Conservation (phyloP, 176 grass and related monocot species). For the Musa acuminata region DNA sequence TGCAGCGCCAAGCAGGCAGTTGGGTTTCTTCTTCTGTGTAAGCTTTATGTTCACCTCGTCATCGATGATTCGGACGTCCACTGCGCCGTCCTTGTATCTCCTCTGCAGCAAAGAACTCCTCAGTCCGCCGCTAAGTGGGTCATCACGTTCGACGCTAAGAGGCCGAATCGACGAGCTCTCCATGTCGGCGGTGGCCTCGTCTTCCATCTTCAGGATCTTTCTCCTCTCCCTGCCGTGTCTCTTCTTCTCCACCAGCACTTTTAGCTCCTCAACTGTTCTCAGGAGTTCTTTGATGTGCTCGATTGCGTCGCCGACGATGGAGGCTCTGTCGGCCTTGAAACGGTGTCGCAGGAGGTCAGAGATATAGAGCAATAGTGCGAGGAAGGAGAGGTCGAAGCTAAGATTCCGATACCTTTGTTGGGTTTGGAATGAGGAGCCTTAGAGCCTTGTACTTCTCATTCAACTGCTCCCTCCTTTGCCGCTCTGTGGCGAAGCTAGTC, state of each 20-base stretch:
- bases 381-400: constrained; percentile 1
- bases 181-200: constrained; percentile 41
- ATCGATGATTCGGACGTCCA: constrained; percentile 71
- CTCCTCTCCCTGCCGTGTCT: constrained; percentile 34
- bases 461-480: constrained; percentile 82
- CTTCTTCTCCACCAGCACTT: constrained; percentile 53
- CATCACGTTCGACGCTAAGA: constrained; percentile 27
- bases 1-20: constrained; percentile 59
- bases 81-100: constrained; percentile 64
- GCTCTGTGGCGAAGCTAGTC: constrained; percentile 81
- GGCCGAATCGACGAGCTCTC: constrained; percentile 57
- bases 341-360: neutral
- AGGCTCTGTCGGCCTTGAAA: constrained; percentile 67
- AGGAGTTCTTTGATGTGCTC: constrained; percentile 90
- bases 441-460: constrained; percentile 86
- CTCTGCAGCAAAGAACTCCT: constrained; percentile 78
- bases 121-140: constrained; percentile 35
- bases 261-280: constrained; percentile 57
- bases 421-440: constrained; percentile 64
- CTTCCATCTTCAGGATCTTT: constrained; percentile 50
- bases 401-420: constrained; percentile 49
- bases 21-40: constrained; percentile 62
- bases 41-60: constrained; percentile 87
- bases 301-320: constrained; percentile 81
- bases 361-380: neutral